Conservation (phyloP, 2,329 filamentous ascomycete genomes). For the Epichloe bromicola region DNA sequence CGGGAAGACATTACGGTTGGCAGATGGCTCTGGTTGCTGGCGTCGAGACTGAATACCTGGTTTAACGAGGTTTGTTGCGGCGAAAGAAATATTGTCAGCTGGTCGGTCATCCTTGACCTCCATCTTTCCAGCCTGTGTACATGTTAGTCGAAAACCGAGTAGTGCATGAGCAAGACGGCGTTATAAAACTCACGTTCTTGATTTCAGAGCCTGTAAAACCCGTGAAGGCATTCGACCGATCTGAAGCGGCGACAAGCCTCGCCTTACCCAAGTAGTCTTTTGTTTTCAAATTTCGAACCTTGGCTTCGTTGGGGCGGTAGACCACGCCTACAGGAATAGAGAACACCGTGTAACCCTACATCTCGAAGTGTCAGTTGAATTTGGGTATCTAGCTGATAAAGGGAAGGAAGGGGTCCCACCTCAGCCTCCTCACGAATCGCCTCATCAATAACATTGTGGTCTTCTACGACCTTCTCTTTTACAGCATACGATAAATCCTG, state of each 20-base stretch:
- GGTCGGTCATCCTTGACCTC: constrained; percentile 67
- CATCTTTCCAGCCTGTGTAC: constrained; percentile 32
- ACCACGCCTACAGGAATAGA: constrained; percentile 93
- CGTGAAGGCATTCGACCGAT: constrained; percentile 67
- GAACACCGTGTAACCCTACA: constrained; percentile 90
- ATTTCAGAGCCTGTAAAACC: constrained; percentile 70
- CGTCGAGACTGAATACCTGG: constrained; percentile 66
- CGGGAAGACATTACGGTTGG: constrained; percentile 73
- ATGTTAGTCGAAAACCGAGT: constrained; percentile 9
- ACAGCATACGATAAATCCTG: constrained; percentile 82
- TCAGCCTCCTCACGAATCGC: constrained; percentile 88
- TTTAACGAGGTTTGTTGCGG: constrained; percentile 85
- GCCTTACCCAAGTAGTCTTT: constrained; percentile 97
- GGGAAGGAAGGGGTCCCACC: constrained; percentile 34
- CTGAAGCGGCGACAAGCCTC: constrained; percentile 78
- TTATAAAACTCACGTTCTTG: constrained; percentile 46
- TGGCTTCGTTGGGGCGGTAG: constrained; percentile 91
- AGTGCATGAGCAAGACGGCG: neutral
- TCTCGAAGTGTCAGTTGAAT: constrained; percentile 14
- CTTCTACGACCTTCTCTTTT: constrained; percentile 90
- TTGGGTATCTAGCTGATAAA: neutral
- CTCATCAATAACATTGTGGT: constrained; percentile 97
- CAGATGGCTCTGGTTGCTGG: constrained; percentile 75
- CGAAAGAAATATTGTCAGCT: constrained; percentile 75
- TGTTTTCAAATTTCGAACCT: constrained; percentile 94